Evolutionary conservation across 805 yeast genomes (phyloP).

Genomic region (Danielia reshetovae): DNA sequence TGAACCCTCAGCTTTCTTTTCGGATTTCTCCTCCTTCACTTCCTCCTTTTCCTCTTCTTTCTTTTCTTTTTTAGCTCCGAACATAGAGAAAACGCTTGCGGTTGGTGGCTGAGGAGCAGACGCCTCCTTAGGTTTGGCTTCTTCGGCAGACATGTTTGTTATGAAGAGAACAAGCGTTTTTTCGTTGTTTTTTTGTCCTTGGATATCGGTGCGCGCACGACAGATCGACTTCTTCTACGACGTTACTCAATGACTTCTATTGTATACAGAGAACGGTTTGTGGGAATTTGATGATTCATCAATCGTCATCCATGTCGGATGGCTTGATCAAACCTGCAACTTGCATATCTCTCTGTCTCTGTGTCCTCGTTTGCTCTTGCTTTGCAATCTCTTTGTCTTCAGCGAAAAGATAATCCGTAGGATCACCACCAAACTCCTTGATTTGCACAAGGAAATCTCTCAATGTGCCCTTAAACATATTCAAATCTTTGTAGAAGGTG

Average conservation of each 20-base stretch:
- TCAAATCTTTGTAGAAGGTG: slow-evolving; percentile 65
- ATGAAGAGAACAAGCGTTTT: neutral
- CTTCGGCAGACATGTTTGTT: slow-evolving; percentile 27
- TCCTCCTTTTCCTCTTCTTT: slow-evolving; percentile 36
- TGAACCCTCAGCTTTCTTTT: slow-evolving; percentile 29
- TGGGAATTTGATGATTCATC: no score
- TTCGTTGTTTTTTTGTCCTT: slow-evolving; percentile 2
- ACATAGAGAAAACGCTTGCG: slow-evolving; percentile 87
- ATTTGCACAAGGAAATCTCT: slow-evolving; percentile 96
- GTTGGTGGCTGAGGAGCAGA: slow-evolving; percentile 61
- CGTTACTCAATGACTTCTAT: neutral
- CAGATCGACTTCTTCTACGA: no score
- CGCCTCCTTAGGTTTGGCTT: slow-evolving; percentile 24
- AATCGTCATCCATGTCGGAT: slow-evolving; percentile 82
- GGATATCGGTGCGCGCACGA: slow-evolving; percentile 4
- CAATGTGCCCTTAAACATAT: slow-evolving; percentile 74
- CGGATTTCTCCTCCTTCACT: slow-evolving; percentile 32
- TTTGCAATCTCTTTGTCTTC: slow-evolving; percentile 85
- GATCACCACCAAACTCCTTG: slow-evolving; percentile 92
- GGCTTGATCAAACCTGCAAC: slow-evolving; percentile 96
- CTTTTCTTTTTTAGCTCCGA: slow-evolving; percentile 84
- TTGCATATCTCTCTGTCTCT: slow-evolving; percentile 76
- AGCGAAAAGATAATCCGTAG: slow-evolving; percentile 90
- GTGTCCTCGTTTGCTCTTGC: slow-evolving; percentile 61
- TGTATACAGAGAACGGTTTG: no score